Conservation (phyloP, 345 rosid species). For the Brassica carinata region DNA sequence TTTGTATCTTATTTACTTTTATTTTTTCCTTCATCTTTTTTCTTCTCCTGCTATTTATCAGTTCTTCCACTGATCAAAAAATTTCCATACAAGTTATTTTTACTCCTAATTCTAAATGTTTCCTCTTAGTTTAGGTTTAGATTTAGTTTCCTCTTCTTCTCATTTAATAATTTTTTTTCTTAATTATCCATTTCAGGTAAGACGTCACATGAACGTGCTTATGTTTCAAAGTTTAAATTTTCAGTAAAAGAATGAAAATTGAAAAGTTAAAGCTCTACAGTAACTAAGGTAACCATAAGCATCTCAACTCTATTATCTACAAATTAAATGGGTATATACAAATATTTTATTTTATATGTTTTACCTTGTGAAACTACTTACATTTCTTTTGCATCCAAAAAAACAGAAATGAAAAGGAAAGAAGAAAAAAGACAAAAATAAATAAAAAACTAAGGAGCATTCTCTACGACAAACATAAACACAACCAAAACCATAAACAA, state of each 20-base stretch:
- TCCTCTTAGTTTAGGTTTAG: not conserved
- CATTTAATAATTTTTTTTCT: too few relatives aligned
- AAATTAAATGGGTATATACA: not conserved
- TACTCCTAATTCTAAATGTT: not conserved
- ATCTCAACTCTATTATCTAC: not conserved
- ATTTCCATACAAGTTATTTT: not conserved
- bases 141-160: not conserved
- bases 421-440: too few relatives aligned
- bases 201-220: not conserved
- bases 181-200: not conserved
- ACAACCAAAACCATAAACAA: not conserved
- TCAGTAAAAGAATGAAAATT: too few relatives aligned
- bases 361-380: not conserved
- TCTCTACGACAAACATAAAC: not conserved
- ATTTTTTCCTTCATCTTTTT: not conserved
- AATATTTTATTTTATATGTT: not conserved
- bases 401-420: not conserved
- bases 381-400: not conserved
- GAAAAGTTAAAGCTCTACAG: too few relatives aligned
- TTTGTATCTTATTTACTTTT: too few relatives aligned
- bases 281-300: not conserved
- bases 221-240: not conserved
- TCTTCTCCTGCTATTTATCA: not conserved
- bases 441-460: not conserved
- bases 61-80: not conserved